These are phyloP conservation scores for Asclepias syriaca DNA, from an alignment of 257 asterid genomes.

Conservation along the genomic window DNA sequence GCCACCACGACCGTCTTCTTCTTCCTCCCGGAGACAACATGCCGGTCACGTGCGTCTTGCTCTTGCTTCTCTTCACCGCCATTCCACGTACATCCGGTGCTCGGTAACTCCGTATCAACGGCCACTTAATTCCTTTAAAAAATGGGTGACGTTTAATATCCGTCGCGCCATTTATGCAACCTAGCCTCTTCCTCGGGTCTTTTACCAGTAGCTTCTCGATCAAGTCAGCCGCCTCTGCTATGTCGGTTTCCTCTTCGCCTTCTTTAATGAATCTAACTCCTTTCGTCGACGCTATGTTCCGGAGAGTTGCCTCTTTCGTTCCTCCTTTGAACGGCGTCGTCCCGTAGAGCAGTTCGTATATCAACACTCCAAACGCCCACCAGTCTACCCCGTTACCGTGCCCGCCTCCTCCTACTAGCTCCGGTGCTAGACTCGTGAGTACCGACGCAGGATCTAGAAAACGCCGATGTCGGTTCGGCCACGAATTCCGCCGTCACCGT, in stretches of 20 bases:
- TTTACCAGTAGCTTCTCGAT: constrained; percentile 67
- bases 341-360: constrained; percentile 61
- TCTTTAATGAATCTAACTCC: constrained; percentile 49
- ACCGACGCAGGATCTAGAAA: constrained; percentile 80
- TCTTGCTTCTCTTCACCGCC: constrained; percentile 51
- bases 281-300: constrained; percentile 70
- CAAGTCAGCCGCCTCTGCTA: constrained; percentile 57
- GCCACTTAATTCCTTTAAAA: constrained; percentile 84
- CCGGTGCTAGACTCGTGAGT: constrained; percentile 87
- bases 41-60: constrained; percentile 36
- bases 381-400: constrained; percentile 94
- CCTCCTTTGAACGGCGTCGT: constrained; percentile 80
- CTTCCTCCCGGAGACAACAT: constrained; percentile 26
- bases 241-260: constrained; percentile 35
- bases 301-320: constrained; percentile 83
- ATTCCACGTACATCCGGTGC: constrained; percentile 85
- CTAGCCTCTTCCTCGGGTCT: constrained; percentile 73
- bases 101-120: constrained; percentile 67
- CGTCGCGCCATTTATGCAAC: constrained; percentile 82
- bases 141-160: constrained; percentile 92
- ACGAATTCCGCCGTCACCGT: constrained; percentile 65
- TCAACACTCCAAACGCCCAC: constrained; percentile 90
- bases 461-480: constrained; percentile 74
- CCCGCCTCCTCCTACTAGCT: constrained; percentile 60
- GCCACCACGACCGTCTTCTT: constrained; percentile 58